Evolutionary conservation across 495 filamentous ascomycete species (phyloP), one percentile per base, ranked within the genome.

Genomic region (Lentithecium fluviatile): DNA sequence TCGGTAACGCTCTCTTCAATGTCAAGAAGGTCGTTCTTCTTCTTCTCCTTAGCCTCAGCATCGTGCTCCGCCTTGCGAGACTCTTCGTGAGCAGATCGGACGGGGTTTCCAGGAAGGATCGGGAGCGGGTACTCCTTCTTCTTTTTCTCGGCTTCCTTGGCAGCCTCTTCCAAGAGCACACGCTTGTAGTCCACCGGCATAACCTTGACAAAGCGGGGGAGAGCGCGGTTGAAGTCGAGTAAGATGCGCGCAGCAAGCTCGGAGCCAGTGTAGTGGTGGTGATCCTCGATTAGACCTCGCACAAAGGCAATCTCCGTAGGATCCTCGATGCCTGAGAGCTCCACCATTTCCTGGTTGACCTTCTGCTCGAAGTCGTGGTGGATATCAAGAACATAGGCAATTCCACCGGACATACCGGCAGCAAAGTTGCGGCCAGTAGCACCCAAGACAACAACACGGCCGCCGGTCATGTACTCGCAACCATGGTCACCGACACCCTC

Each of bases 391-490:
- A 97, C 83, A 63, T 99, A 99, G 34, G 95, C 93, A 76, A 99
- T 97, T 78, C 94, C 94, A 68, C 94, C 94, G 69, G 92, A 97
- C 94, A 99, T 99, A 79, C 94, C 94, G 58, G 94, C 94, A 69
- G 95, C 94, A 69, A 99, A 99, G 81, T 99, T 99, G 63, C 94
- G 94, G n/a, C 94, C 94, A 69, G 90, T 96, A 69, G 86, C 84
- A 58, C 94, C 94, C 45, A 99, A 81, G 60, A 95, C 80, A 58
- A 99, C 78, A 37, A 97, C 84, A 71, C 95, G 90, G 70, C 94
- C 94, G 70, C 94, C 94, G 59, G 94, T 98, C 94, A 99, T 99
- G 82, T 99, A 99, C 79, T 99, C 94, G 71, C 93, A 97, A 47
- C 93, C 91, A 71, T 99, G 94, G 73, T 99, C 94, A 79, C 94